phyloP scores from a whole-genome alignment of 2,329 filamentous ascomycete genomes.

The Aspergillus tanneri region DNA sequence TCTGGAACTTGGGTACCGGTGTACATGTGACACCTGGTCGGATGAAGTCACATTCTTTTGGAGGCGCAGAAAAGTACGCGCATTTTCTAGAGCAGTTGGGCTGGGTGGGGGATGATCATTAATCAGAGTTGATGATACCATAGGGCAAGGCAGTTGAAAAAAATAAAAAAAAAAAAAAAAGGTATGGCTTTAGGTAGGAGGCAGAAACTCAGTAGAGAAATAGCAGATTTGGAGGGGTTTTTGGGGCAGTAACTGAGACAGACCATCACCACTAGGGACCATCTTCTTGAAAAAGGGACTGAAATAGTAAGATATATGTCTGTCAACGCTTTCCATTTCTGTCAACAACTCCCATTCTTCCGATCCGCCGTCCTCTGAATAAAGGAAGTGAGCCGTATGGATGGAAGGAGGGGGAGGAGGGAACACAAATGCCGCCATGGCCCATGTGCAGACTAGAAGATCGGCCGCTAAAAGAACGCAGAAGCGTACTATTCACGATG shows the following conservation, averaged over 20 bases:
- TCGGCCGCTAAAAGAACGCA: too few species aligned
- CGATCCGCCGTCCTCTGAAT: neutral
- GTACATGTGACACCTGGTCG: conserved; percentile 1
- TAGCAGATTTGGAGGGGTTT: too few species aligned
- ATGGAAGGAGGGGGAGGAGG: neutral
- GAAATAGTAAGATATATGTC: too few species aligned
- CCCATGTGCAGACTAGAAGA: neutral
- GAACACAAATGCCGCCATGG: neutral
- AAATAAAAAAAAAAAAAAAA: too few species aligned
- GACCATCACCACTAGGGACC: too few species aligned
- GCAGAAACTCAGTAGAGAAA: too few species aligned
- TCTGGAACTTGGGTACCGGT: neutral
- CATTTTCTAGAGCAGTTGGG: neutral
- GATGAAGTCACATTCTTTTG: neutral
- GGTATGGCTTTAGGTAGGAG: too few species aligned
- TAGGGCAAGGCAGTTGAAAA: too few species aligned
- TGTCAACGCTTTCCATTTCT: neutral
- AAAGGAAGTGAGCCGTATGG: neutral
- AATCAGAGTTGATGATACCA: too few species aligned
- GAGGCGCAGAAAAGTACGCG: neutral
- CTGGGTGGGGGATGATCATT: neutral
- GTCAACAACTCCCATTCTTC: neutral
- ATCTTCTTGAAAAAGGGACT: too few species aligned
- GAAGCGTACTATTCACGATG: neutral
- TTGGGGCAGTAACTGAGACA: too few species aligned